Percentiles rank a stretch among this genome's conserved stretches.
Evolutionary conservation across 345 rosid genomes (phyloP).

Genomic region (Arabis hirsuta): DNA sequence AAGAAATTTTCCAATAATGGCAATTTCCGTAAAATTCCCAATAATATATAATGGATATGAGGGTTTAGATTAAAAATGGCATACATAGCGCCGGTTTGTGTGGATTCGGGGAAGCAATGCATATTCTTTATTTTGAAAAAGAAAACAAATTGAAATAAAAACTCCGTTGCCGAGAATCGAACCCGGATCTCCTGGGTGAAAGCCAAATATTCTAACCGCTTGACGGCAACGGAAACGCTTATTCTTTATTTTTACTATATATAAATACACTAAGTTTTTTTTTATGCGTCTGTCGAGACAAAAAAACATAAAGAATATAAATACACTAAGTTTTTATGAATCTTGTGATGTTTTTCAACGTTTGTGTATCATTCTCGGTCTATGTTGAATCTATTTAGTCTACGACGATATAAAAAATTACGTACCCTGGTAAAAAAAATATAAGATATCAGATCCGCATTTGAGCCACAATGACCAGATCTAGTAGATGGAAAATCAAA

Average conservation of each 20-base stretch:
- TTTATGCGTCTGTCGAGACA: background rate
- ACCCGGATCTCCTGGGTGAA: too few relatives aligned
- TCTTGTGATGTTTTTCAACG: conserved; percentile 14
- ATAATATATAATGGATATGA: too few relatives aligned
- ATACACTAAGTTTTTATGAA: background rate
- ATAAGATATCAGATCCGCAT: background rate
- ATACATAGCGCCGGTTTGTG: conserved; percentile 2
- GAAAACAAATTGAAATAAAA: too few relatives aligned
- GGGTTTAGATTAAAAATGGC: too few relatives aligned
- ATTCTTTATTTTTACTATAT: too few relatives aligned
- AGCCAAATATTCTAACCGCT: too few relatives aligned
- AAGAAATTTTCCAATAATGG: too few relatives aligned
- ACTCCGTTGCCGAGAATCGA: too few relatives aligned
- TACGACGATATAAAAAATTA: background rate
- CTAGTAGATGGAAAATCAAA: background rate
- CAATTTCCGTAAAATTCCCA: too few relatives aligned
- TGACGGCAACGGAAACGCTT: too few relatives aligned
- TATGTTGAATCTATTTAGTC: conserved; percentile 4
- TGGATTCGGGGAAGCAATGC: conserved; percentile 7
- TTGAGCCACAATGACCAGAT: background rate
- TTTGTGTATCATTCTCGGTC: background rate
- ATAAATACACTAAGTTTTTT: background rate
- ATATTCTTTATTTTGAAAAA: conserved; percentile 1
- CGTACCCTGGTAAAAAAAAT: background rate
- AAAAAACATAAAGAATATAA: too few relatives aligned